Percentiles rank a stretch among this genome's conserved stretches.
Conservation (phyloP, 2,329 filamentous ascomycete species). For the Pseudogymnoascus sp. region DNA sequence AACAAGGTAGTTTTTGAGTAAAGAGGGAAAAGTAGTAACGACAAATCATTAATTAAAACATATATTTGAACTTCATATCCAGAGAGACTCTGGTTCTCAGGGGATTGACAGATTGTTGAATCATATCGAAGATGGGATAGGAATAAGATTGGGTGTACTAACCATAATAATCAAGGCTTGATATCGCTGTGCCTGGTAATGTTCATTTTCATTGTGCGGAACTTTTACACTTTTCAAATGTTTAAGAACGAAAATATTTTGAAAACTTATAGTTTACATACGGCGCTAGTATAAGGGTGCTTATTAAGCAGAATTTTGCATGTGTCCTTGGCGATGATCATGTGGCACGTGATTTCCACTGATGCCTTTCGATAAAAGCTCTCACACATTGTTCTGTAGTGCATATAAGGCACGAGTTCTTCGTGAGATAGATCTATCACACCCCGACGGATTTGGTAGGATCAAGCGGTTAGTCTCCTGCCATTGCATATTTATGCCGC, state of each 20-base stretch:
- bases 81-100: constrained; percentile 46
- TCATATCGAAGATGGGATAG: constrained; percentile 42
- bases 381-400: background rate
- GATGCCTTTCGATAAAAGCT: background rate
- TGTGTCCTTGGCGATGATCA: background rate
- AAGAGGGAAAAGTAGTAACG: constrained; percentile 17
- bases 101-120: constrained; percentile 78
- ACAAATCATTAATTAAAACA: constrained; percentile 40
- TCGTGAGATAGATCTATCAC: background rate
- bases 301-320: background rate
- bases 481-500: background rate
- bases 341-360: background rate
- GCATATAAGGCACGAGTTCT: background rate
- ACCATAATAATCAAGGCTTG: constrained; percentile 10
- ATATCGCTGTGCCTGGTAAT: background rate
- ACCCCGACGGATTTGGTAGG: background rate
- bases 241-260: background rate
- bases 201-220: background rate
- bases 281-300: background rate
- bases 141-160: constrained; percentile 12
- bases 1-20: constrained; percentile 12
- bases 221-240: background rate
- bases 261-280: constrained; percentile 7
- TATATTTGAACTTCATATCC: constrained; percentile 42
- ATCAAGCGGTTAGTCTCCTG: background rate